These are phyloP conservation scores for Aspergillus ochraceus DNA, from an alignment of 2,329 filamentous ascomycete genomes.

Conservation along the genomic window DNA sequence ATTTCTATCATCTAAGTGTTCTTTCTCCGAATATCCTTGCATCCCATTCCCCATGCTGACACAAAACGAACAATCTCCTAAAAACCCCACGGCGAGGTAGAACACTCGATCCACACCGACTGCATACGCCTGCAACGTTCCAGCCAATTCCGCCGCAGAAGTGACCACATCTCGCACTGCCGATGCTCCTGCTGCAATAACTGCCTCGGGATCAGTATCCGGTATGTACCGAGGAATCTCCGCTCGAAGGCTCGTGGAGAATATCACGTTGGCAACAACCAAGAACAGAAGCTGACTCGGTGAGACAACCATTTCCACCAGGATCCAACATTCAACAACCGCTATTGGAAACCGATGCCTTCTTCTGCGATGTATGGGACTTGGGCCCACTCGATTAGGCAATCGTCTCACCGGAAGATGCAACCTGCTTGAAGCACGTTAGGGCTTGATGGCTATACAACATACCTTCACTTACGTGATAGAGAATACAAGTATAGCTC, in stretches of 20 bases:
- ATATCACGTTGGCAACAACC: constrained; percentile 53
- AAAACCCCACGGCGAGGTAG: constrained; percentile 23
- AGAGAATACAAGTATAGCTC: too few relatives aligned
- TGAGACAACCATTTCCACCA: too few relatives aligned
- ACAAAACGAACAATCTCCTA: constrained; percentile 15
- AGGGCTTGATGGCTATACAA: too few relatives aligned
- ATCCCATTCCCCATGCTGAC: constrained; percentile 27
- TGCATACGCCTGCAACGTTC: constrained; percentile 34
- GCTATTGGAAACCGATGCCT: too few relatives aligned
- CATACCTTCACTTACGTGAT: too few relatives aligned
- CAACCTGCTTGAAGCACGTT: too few relatives aligned
- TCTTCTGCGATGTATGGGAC: too few relatives aligned
- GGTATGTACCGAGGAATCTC: constrained; percentile 37
- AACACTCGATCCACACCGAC: constrained; percentile 25
- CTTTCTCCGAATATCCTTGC: constrained; percentile 25
- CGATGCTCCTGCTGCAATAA: constrained; percentile 47
- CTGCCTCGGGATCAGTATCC: constrained; percentile 29
- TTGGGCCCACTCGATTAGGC: too few relatives aligned
- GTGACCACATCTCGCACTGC: constrained; percentile 37
- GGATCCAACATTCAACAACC: too few relatives aligned
- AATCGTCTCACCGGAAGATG: too few relatives aligned
- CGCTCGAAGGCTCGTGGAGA: constrained; percentile 42
- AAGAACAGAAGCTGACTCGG: constrained; percentile 39
- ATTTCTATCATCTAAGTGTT: not conserved
- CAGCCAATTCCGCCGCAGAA: constrained; percentile 22